These are phyloP conservation scores for Huntiella omanensis DNA, from an alignment of 2,329 filamentous ascomycete genomes.

Conservation along the genomic window DNA sequence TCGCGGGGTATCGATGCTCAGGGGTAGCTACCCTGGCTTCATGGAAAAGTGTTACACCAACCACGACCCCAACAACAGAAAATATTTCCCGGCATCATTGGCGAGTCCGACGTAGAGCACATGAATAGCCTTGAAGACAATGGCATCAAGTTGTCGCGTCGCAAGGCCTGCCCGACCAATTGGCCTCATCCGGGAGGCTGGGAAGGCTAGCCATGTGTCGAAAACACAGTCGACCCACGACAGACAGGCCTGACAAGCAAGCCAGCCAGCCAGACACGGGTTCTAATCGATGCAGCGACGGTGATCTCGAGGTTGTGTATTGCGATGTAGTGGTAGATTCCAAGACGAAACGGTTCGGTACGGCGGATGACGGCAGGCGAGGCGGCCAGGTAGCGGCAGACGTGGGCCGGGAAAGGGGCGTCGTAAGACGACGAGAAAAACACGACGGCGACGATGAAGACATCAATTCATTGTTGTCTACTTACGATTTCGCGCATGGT, in stretches of 20 bases:
- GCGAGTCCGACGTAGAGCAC: not conserved
- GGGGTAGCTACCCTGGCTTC: slow-evolving; percentile 1
- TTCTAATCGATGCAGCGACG: no score
- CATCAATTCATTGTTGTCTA: slow-evolving; percentile 15
- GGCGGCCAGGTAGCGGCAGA: no score
- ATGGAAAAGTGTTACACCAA: not conserved
- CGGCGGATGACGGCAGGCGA: no score
- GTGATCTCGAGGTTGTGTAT: no score
- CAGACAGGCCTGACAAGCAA: no score
- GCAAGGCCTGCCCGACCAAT: not conserved
- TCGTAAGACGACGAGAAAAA: slow-evolving; percentile 7
- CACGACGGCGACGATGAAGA: slow-evolving; percentile 3
- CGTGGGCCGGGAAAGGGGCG: not conserved
- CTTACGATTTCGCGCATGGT: slow-evolving; percentile 54
- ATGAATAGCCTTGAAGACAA: not conserved
- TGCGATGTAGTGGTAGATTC: no score
- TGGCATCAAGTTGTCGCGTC: not conserved
- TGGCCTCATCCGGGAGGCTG: slow-evolving; percentile 7
- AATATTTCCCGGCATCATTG: not conserved
- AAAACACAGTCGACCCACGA: no score
- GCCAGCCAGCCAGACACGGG: no score
- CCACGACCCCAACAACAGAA: not conserved
- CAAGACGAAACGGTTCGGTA: no score
- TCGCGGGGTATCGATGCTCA: slow-evolving; percentile 15
- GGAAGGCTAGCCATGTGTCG: no score